Percentiles rank a stretch among this genome's conserved stretches.
phyloP scores from a whole-genome alignment of 257 asterid species.

The Craterostigma plantagineum region DNA sequence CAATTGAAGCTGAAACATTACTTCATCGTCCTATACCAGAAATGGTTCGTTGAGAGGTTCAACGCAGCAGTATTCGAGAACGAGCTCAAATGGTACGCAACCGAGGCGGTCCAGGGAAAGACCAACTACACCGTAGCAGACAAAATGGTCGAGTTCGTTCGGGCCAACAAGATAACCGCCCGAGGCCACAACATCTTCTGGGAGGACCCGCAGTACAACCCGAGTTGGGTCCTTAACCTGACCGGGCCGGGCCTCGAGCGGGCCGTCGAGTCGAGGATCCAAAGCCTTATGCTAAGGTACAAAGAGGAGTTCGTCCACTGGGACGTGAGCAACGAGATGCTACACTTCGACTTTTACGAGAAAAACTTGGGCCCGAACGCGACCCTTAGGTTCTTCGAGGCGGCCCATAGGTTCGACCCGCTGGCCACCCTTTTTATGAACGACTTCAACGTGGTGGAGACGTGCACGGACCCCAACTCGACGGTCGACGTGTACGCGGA shows the following conservation, averaged over 20 bases:
- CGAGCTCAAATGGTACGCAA: slow-evolving; percentile 44
- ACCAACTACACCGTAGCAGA: slow-evolving; percentile 31
- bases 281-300: slow-evolving; percentile 24
- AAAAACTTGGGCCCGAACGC: slow-evolving; percentile 22
- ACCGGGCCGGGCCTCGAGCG: slow-evolving; percentile 11
- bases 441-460: slow-evolving; percentile 45
- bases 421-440: slow-evolving; percentile 34
- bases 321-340: slow-evolving; percentile 59
- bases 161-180: slow-evolving; percentile 14
- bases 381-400: slow-evolving; percentile 15
- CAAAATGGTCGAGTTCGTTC: slow-evolving; percentile 23
- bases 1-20: too few relatives aligned
- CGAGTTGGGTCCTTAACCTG: slow-evolving; percentile 28
- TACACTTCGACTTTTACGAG: slow-evolving; percentile 33
- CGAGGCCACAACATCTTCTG: slow-evolving; percentile 57
- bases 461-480: slow-evolving; percentile 16
- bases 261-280: slow-evolving; percentile 20
- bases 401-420: slow-evolving; percentile 22
- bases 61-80: slow-evolving; percentile 39
- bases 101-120: slow-evolving; percentile 21
- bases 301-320: slow-evolving; percentile 37
- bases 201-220: slow-evolving; percentile 25
- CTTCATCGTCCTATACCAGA: slow-evolving; percentile 8
- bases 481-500: slow-evolving; percentile 26
- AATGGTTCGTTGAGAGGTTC: slow-evolving; percentile 41